Conservation (phyloP, 2,329 filamentous ascomycete species). For the Exserohilum rostratum region DNA sequence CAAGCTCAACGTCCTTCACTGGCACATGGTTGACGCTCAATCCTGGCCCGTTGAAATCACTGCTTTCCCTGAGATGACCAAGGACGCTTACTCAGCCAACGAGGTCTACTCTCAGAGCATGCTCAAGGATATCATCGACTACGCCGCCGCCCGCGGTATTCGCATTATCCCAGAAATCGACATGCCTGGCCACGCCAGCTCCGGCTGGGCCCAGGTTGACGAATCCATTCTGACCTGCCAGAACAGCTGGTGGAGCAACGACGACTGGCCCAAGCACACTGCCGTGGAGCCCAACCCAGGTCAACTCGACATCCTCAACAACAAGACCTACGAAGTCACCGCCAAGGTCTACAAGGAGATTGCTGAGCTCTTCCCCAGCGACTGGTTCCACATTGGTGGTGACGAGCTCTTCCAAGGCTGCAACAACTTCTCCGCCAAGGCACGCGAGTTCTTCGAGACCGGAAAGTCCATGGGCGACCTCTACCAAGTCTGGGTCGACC, state of each 20-base stretch:
- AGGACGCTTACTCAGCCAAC: slow-evolving; percentile 60
- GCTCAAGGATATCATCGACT: slow-evolving; percentile 55
- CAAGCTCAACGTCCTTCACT: slow-evolving; percentile 64
- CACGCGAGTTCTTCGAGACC: slow-evolving; percentile 58
- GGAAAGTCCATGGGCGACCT: slow-evolving; percentile 60
- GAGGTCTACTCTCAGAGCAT: slow-evolving; percentile 55
- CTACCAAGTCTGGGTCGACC: slow-evolving; percentile 61
- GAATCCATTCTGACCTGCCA: slow-evolving; percentile 62
- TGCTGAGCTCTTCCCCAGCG: slow-evolving; percentile 57
- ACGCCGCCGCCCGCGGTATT: slow-evolving; percentile 62
- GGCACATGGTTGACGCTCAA: slow-evolving; percentile 63
- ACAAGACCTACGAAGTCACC: slow-evolving; percentile 62
- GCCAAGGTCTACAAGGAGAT: slow-evolving; percentile 61
- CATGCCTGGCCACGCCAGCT: slow-evolving; percentile 64
- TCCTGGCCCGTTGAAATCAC: slow-evolving; percentile 61
- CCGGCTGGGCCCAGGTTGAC: slow-evolving; percentile 64
- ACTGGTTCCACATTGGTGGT: slow-evolving; percentile 63
- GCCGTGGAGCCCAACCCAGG: slow-evolving; percentile 63
- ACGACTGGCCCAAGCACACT: slow-evolving; percentile 60
- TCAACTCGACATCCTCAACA: slow-evolving; percentile 62
- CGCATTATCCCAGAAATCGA: slow-evolving; percentile 67
- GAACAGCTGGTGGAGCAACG: slow-evolving; percentile 67
- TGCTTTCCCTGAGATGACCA: slow-evolving; percentile 59
- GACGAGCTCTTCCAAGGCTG: slow-evolving; percentile 63
- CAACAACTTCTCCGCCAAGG: slow-evolving; percentile 62